Percentiles rank a stretch among this genome's conserved stretches.
Evolutionary conservation across 2,329 filamentous ascomycete species (phyloP).

Genomic region (Dactylellina parvicollis): DNA sequence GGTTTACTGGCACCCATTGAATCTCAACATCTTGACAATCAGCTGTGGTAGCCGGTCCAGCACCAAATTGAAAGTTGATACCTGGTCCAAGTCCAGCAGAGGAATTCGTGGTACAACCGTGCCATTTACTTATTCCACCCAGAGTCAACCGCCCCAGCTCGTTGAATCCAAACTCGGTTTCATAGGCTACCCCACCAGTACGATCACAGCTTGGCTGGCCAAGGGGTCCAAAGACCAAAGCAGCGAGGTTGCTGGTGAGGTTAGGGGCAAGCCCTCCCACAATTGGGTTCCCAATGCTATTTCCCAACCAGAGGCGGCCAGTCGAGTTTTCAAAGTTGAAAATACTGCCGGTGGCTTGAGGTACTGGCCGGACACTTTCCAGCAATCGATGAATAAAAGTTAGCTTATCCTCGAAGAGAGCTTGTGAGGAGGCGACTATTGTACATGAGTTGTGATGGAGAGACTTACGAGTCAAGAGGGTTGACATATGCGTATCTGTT

Average conservation of each 20-base stretch:
- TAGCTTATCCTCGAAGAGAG: no score
- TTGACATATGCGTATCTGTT: constrained; percentile 41
- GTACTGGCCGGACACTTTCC: constrained; percentile 20
- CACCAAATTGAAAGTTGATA: constrained; percentile 35
- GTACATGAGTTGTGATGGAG: neutral
- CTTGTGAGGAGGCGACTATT: no score
- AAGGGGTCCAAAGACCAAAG: constrained; percentile 34
- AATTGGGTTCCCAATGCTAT: neutral
- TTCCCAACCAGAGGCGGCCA: constrained; percentile 30
- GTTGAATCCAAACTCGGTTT: constrained; percentile 33
- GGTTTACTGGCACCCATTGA: constrained; percentile 6
- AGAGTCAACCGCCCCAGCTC: constrained; percentile 14
- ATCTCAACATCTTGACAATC: constrained; percentile 44
- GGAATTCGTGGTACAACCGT: constrained; percentile 31
- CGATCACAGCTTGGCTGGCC: constrained; percentile 20
- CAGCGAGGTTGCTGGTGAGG: constrained; percentile 36
- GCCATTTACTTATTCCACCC: constrained; percentile 21
- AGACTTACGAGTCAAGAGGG: constrained; percentile 24
- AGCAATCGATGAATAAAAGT: neutral
- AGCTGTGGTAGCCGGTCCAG: neutral
- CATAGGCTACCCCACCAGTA: constrained; percentile 25
- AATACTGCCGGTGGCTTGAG: constrained; percentile 1
- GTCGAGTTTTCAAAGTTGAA: constrained; percentile 45
- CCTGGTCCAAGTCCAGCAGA: constrained; percentile 28
- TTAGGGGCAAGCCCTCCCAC: constrained; percentile 28